Percentiles rank a stretch among this genome's conserved stretches.
Conservation (phyloP, 2,329 filamentous ascomycete species). For the Dothideomycetes sp. region DNA sequence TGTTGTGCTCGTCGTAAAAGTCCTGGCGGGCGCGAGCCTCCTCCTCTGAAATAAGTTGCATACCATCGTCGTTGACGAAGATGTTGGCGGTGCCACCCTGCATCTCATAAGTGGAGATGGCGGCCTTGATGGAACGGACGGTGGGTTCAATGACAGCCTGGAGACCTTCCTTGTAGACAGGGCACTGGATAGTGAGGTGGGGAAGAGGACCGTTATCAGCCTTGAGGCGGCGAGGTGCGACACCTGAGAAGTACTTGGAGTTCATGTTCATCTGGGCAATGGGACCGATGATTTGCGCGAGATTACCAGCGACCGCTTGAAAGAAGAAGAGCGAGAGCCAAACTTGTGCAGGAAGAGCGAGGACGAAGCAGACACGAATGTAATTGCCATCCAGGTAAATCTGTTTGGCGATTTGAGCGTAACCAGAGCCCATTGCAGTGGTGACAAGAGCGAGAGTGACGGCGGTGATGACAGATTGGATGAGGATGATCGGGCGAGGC, state of each 20-base stretch:
- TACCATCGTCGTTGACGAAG: slow-evolving; percentile 58
- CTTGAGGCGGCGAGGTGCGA: slow-evolving; percentile 27
- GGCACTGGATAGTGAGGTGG: slow-evolving; percentile 44
- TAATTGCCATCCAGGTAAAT: slow-evolving; percentile 42
- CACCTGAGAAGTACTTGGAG: slow-evolving; percentile 35
- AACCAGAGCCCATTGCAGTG: slow-evolving; percentile 45
- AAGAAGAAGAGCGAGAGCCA: slow-evolving; percentile 49
- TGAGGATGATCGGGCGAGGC: slow-evolving; percentile 41
- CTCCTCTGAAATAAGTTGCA: slow-evolving; percentile 46
- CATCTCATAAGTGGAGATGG: slow-evolving; percentile 40
- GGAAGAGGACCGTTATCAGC: slow-evolving; percentile 26
- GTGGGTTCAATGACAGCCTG: slow-evolving; percentile 27
- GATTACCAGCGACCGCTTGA: slow-evolving; percentile 30
- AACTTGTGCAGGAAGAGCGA: slow-evolving; percentile 42
- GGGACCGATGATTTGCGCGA: slow-evolving; percentile 32
- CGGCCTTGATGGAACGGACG: slow-evolving; percentile 27
- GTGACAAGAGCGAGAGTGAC: slow-evolving; percentile 43
- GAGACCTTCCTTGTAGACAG: slow-evolving; percentile 32
- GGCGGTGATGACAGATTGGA: slow-evolving; percentile 43
- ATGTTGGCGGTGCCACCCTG: slow-evolving; percentile 56
- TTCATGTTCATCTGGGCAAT: slow-evolving; percentile 33
- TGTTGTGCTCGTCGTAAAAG: slow-evolving; percentile 39
- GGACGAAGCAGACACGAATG: slow-evolving; percentile 42
- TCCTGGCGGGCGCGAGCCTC: slow-evolving; percentile 34
- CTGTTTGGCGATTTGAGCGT: slow-evolving; percentile 44